Conservation (phyloP, 2,329 filamentous ascomycete species). For the Penicillium sp. region DNA sequence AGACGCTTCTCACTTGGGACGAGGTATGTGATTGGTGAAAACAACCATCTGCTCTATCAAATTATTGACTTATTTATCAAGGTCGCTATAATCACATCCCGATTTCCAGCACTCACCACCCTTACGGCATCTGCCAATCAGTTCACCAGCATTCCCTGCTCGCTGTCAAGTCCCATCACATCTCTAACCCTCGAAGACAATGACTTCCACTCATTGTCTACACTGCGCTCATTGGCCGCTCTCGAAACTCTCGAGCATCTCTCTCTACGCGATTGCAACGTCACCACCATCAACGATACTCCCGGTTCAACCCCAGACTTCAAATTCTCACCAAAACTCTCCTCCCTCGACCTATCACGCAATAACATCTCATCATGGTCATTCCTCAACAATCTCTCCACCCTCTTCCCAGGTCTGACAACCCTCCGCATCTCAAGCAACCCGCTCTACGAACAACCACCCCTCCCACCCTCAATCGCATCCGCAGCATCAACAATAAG, state of each 20-base stretch:
- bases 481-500: conserved; percentile 32
- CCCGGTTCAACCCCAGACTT: conserved; percentile 33
- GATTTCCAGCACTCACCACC: conserved; percentile 33
- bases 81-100: conserved; percentile 32
- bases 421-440: conserved; percentile 79
- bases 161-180: conserved; percentile 36
- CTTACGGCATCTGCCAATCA: conserved; percentile 36
- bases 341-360: conserved; percentile 67
- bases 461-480: conserved; percentile 17
- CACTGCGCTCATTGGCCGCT: conserved; percentile 45
- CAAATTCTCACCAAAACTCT: conserved; percentile 51
- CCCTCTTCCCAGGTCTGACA: conserved; percentile 64
- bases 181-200: conserved; percentile 49
- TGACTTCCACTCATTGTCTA: conserved; percentile 31
- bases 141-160: conserved; percentile 26
- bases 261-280: conserved; percentile 68
- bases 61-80: conserved; percentile 15
- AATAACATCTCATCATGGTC: conserved; percentile 64
- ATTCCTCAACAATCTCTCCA: conserved; percentile 64
- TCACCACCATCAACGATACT: conserved; percentile 45
- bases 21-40: conserved; percentile 47
- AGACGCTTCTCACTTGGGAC: conserved; percentile 61
- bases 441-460: conserved; percentile 62
- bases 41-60: too few relatives aligned
- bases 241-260: conserved; percentile 50